Base-by-base conservation (phyloP, 768 basidiomycete species). In the Auricularia sp. region DNA sequence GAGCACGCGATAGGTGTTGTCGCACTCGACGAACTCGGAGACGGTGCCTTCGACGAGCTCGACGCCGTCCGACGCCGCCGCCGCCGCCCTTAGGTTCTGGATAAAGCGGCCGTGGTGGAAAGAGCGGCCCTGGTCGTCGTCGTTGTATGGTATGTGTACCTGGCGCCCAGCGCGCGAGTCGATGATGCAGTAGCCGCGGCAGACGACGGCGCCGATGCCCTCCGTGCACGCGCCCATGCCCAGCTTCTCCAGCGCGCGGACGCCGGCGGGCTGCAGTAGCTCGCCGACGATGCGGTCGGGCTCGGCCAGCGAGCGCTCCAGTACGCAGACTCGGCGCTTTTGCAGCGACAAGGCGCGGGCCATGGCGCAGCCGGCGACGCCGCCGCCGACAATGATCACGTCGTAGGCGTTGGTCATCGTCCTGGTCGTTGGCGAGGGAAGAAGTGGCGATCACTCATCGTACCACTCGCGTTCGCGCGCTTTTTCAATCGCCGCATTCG, bases 241-340 rank as follows among this genome's bases (percentile, higher is more conserved):
- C n/a, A 99, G 83, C 44, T 82, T 76, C 65, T 83, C 77, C 56
- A 99, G 77, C 0, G 93, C 86, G 13, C 79, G 78, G 29, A 94
- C 86, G 1, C 97, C 97, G 1, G 89, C 94, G 1, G 97, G 97
- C 71, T 99, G 97, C 29, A 99, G 79, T 1, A 98, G 85, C 74
- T 99, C 97, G 33, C 97, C 97, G 39, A 98, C 97, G 69, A 99
- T 98, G 18, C 97, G 84, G 80, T 98, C 94, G 0, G 97, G 97
- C 73, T 93, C 90, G 0, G 88, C 82, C 3, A 98, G 82, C 14
- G 95, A 96, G 11, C 96, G 87, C 75, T 99, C 97, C 64, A 99
- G 79, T 0, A 98, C 77, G 18, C 88, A 88, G 68, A 98, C 87
- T 51, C 84, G 79, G 47, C 72, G 67, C 8, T 64, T 69, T 59